Evolutionary conservation across 345 rosid genomes (phyloP).

Genomic region (Salix arbutifolia): DNA sequence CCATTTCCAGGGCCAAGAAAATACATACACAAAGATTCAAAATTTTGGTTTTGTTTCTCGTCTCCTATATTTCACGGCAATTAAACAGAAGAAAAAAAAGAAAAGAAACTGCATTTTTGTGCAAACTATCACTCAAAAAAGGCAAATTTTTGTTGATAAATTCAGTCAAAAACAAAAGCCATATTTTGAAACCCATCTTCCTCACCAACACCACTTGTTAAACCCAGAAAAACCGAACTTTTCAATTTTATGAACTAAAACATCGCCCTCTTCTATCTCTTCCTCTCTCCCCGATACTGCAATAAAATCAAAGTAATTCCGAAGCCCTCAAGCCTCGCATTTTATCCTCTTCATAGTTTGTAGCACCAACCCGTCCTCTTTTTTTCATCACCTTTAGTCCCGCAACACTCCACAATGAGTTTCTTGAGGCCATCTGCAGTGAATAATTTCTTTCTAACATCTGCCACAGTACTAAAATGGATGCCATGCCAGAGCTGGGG

Average conservation of each 20-base stretch:
- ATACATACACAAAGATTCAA: not conserved
- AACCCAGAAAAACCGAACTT: not conserved
- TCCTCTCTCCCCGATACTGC: not conserved
- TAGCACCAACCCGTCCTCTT: not conserved
- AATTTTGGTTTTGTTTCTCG: not conserved
- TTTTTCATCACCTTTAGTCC: no score
- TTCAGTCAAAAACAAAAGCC: not conserved
- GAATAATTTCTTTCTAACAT: constrained; percentile 11
- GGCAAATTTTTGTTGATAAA: not conserved
- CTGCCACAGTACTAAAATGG: constrained; percentile 23
- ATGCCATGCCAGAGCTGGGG: constrained; percentile 46
- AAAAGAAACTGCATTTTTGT: not conserved
- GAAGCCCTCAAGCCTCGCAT: not conserved
- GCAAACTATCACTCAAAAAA: not conserved
- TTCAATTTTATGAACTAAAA: not conserved
- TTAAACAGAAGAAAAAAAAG: not conserved
- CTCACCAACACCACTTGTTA: not conserved
- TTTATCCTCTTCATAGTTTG: not conserved
- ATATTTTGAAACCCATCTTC: not conserved
- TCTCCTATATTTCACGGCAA: not conserved
- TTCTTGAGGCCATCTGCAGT: constrained; percentile 35
- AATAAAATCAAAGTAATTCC: no score
- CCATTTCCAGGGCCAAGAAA: not conserved
- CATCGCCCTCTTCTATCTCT: not conserved
- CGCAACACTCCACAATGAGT: constrained; percentile 24